Evolutionary conservation across 495 filamentous ascomycete genomes (phyloP).

Genomic region (Aspergillus biplanus): DNA sequence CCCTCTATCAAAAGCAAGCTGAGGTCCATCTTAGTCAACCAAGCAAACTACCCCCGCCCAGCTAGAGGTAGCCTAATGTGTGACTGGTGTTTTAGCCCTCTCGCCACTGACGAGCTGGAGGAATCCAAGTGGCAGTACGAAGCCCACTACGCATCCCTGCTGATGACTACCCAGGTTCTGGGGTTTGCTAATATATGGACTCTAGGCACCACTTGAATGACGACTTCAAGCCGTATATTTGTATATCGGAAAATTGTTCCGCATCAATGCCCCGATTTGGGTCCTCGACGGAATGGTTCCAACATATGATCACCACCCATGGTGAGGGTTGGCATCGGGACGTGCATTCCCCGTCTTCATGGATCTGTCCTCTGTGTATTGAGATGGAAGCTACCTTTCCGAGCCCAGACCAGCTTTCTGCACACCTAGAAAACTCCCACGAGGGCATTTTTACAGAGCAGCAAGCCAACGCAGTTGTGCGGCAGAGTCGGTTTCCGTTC

Average conservation of each 20-base stretch:
- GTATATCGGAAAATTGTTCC: conserved; percentile 6
- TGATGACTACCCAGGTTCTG: no score
- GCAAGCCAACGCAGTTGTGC: conserved; percentile 3
- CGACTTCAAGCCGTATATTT: conserved; percentile 10
- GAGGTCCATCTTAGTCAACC: conserved; percentile 6
- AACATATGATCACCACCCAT: conserved; percentile 6
- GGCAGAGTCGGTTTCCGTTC: not conserved
- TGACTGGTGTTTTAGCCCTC: conserved; percentile 11
- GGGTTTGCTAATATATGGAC: not conserved
- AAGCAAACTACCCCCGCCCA: conserved; percentile 5
- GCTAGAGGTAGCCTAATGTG: conserved; percentile 3
- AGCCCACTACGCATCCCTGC: not conserved
- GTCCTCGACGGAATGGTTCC: conserved; percentile 3
- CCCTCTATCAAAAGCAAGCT: not conserved
- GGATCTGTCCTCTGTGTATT: conserved; percentile 10
- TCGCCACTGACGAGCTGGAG: not conserved
- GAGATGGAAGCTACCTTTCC: not conserved
- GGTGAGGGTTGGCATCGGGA: conserved; percentile 2
- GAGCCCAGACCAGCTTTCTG: not conserved
- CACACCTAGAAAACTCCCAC: not conserved
- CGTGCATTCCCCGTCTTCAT: not conserved
- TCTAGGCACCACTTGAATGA: not conserved
- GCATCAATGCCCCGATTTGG: not conserved
- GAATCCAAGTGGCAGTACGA: conserved; percentile 8
- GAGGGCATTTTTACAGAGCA: not conserved